A percentile compares a stretch with the other conserved stretches of the same genome.
phyloP scores from a whole-genome alignment of 805 yeast species.

The Starmerella powellii region DNA sequence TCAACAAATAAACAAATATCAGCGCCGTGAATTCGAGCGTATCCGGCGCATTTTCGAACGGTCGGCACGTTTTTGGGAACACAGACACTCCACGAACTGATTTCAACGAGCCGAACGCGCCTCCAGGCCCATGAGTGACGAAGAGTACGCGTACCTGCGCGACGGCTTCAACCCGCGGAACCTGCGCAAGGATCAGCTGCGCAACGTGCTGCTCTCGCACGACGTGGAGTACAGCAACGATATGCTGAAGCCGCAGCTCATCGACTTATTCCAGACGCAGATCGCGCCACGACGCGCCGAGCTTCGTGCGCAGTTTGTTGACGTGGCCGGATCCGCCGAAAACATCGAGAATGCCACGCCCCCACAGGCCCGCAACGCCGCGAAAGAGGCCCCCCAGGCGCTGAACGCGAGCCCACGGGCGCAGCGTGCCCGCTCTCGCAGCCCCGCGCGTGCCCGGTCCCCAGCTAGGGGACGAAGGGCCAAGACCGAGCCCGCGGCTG shows the following conservation, averaged over 20 bases:
- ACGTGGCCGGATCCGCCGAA: conserved; percentile 29
- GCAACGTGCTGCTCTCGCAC: conserved; percentile 52
- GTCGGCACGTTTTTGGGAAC: too few species aligned
- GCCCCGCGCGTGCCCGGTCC: conserved; percentile 1
- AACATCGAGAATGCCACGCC: conserved; percentile 34
- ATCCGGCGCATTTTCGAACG: too few species aligned
- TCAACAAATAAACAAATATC: too few species aligned
- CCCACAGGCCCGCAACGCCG: conserved; percentile 4
- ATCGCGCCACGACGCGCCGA: conserved; percentile 39
- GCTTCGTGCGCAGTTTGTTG: conserved; percentile 30
- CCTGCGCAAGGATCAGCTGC: conserved; percentile 56
- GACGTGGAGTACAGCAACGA: conserved; percentile 47
- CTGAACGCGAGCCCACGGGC: conserved; percentile 5
- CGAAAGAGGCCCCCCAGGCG: neutral
- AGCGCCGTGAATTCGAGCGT: too few species aligned
- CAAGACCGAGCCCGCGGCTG: conserved; percentile 2
- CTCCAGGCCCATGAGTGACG: conserved; percentile 11
- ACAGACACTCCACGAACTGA: too few species aligned
- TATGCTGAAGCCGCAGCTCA: conserved; percentile 56
- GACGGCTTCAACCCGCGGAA: conserved; percentile 56
- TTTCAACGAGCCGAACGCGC: too few species aligned
- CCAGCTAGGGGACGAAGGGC: neutral
- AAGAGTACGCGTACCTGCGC: conserved; percentile 19
- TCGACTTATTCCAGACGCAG: conserved; percentile 46
- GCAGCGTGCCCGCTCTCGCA: neutral